Percentiles rank a stretch among this genome's conserved stretches.
Evolutionary conservation across 2,329 filamentous ascomycete genomes (phyloP).

Genomic region (Massarina eburnea): DNA sequence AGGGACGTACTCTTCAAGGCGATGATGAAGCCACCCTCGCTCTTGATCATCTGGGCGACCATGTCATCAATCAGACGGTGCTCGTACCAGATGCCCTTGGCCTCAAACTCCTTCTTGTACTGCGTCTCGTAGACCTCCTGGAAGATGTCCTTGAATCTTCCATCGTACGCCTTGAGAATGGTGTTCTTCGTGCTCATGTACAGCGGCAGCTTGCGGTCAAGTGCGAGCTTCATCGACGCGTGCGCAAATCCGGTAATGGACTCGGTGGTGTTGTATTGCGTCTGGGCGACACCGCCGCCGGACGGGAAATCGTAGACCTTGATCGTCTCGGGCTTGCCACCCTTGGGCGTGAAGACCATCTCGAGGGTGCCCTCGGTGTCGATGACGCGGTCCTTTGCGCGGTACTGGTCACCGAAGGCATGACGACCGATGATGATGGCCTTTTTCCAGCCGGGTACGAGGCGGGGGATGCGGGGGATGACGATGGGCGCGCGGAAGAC

Average conservation of each 20-base stretch:
- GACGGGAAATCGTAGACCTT: constrained; percentile 89
- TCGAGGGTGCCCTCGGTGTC: constrained; percentile 82
- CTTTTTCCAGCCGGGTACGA: constrained; percentile 97
- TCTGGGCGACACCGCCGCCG: constrained; percentile 85
- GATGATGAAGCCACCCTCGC: constrained; percentile 92
- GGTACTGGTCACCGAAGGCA: constrained; percentile 98
- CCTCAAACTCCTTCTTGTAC: constrained; percentile 88
- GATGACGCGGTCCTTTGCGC: constrained; percentile 88
- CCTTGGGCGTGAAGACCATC: constrained; percentile 89
- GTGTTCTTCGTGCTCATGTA: constrained; percentile 99
- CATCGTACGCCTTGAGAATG: constrained; percentile 98
- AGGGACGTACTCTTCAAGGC: constrained; percentile 80
- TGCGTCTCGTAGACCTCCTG: constrained; percentile 88
- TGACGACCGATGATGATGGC: constrained; percentile 99
- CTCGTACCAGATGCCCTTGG: constrained; percentile 97
- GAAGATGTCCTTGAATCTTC: constrained; percentile 99
- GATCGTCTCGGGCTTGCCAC: constrained; percentile 79
- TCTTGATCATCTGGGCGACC: constrained; percentile 99
- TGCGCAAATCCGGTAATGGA: constrained; percentile 94
- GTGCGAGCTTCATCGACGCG: constrained; percentile 92
- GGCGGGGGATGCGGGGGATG: constrained; percentile 86
- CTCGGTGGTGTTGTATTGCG: constrained; percentile 98
- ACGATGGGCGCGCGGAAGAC: constrained; percentile 99
- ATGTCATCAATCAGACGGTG: constrained; percentile 99
- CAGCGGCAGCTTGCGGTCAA: constrained; percentile 84